Base-by-base conservation (phyloP, 2,329 filamentous ascomycete species). In the Penicillium sp. region DNA sequence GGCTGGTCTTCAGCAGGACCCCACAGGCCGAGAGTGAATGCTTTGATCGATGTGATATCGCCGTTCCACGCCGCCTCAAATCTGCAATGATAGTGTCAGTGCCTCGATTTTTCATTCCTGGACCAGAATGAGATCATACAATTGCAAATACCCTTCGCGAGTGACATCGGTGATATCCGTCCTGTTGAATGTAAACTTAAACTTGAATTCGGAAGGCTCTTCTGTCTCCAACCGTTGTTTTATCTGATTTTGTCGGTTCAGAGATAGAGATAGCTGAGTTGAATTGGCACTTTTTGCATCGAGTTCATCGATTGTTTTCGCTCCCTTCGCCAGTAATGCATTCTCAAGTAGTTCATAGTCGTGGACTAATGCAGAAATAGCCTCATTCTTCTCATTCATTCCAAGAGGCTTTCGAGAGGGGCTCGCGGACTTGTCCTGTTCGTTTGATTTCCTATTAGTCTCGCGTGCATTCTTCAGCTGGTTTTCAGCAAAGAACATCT, bases 21-120 rank as follows among this genome's bases (percentile, higher is more conserved):
- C 75, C 58, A 65, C 54, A 56, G 61, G 1, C 43, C 54, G 0
- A 70, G 45, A 6, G 70, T 71, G 33, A 73, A 60, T 0, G 47
- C 21, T 34, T 69, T 70, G 69, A 93, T 83, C 3, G 75, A 83
- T 1, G 82, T 76, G 1, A 87, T 58, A 59, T 94, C 82, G n/a
- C 86, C 87, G 4, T 63, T 62, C 88, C 88, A 94, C 4, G 84
- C 84, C 33, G 88, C 88, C 64, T 93, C 84, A 31, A 71, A 72
- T 6, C 72, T 74, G 52, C 79, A 21, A 31, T 16, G 57, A 57
- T 88, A 26, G 24, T 5, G 89, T 1, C 78, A 84, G 45, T 74
- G 29, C 21, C 15, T 33, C 10, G 15, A 21, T 24, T 5, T 15
- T 18, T 6, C 15, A 26, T 3, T 33, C 4, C 4, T 29, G 18